phyloP scores from a whole-genome alignment of 2,329 filamentous ascomycete genomes.

The Sarocladium strictum region DNA sequence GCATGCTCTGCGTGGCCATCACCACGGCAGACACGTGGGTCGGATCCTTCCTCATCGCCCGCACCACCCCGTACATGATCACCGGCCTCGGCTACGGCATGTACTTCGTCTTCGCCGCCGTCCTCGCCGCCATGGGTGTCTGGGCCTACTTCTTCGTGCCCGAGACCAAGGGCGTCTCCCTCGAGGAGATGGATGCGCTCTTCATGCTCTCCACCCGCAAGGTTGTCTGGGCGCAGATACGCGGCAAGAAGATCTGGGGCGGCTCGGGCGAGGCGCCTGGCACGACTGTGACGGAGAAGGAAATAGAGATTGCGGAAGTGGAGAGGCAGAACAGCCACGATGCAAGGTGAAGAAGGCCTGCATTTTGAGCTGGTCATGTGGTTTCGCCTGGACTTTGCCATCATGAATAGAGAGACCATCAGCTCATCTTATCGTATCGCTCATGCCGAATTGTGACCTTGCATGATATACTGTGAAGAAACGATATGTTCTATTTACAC shows the following conservation, averaged over 20 bases:
- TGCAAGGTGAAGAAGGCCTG: neutral
- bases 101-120: constrained; percentile 46
- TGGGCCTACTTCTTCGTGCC: constrained; percentile 45
- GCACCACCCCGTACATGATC: constrained; percentile 35
- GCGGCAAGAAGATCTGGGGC: constrained; percentile 10
- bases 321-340: constrained; percentile 5
- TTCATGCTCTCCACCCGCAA: constrained; percentile 24
- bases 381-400: neutral
- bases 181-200: constrained; percentile 38
- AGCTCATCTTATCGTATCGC: neutral
- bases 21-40: constrained; percentile 32
- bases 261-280: neutral
- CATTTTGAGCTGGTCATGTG: neutral
- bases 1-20: constrained; percentile 28
- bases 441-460: no score
- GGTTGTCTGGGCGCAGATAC: constrained; percentile 23
- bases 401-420: neutral
- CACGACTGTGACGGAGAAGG: neutral
- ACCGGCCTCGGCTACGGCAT: constrained; percentile 39
- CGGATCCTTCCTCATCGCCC: constrained; percentile 33
- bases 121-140: constrained; percentile 36
- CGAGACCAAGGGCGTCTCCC: constrained; percentile 39
- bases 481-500: no score
- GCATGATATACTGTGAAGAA: no score
- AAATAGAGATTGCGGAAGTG: constrained; percentile 9